phyloP scores from a whole-genome alignment of 2,329 filamentous ascomycete species.

The Cordyceps farinosa region DNA sequence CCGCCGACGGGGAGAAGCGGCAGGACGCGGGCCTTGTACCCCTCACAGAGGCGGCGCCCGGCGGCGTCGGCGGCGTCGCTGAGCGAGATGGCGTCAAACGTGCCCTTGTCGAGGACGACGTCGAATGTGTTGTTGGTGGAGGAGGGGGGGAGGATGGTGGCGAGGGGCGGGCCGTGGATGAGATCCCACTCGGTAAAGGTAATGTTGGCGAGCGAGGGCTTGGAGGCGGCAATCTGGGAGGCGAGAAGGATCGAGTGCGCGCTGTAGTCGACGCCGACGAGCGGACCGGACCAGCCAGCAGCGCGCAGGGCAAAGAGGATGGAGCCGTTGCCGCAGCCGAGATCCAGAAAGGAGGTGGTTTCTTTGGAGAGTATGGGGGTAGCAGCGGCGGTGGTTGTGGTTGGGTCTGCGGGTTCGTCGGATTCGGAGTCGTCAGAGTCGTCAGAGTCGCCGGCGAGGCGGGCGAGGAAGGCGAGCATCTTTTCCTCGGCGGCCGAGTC shows the following conservation, averaged over 20 bases:
- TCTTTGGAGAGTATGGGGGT: conserved; percentile 22
- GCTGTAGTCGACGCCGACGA: conserved; percentile 90
- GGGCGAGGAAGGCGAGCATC: conserved; percentile 65
- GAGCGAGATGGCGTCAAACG: conserved; percentile 92
- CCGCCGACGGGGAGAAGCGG: conserved; percentile 67
- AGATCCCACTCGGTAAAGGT: conserved; percentile 61
- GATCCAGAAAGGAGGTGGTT: conserved; percentile 67
- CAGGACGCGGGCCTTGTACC: conserved; percentile 67
- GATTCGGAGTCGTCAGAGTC: conserved; percentile 25
- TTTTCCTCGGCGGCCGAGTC: conserved; percentile 85
- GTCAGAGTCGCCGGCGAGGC: conserved; percentile 23
- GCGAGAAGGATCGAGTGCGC: conserved; percentile 71
- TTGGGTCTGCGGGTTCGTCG: conserved; percentile 20
- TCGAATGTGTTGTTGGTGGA: conserved; percentile 57
- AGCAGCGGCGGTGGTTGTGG: background rate
- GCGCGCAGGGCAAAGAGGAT: conserved; percentile 78
- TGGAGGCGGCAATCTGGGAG: conserved; percentile 50
- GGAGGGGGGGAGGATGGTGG: conserved; percentile 33
- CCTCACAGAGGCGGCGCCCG: conserved; percentile 65
- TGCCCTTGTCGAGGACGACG: conserved; percentile 94
- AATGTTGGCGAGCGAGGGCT: conserved; percentile 28
- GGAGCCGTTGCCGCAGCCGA: conserved; percentile 92
- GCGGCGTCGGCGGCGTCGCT: conserved; percentile 50
- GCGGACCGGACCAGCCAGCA: conserved; percentile 58
- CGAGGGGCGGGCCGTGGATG: conserved; percentile 47